Base-by-base conservation (phyloP, 2,329 filamentous ascomycete genomes). In the Tympanopsis confertula region DNA sequence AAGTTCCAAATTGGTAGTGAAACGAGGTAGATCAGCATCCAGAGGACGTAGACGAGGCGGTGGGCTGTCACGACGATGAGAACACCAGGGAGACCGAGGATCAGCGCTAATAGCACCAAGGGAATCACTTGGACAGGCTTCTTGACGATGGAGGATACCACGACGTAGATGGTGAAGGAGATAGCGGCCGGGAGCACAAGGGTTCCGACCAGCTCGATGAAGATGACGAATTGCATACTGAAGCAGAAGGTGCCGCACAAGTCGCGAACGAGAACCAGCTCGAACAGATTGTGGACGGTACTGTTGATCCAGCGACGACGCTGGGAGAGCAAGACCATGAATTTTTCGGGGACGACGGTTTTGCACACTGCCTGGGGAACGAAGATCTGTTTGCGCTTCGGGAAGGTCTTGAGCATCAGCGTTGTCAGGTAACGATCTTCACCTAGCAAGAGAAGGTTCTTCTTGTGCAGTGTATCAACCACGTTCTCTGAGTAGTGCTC, bases 401-500 rank as follows among this genome's bases (percentile, higher is more conserved):
- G 91, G 68, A 98, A 98, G 2, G 91, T 98, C 57, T 89, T 86
- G 47, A 98, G 71, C 93, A 98, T 98, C 43, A 98, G 78, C 5
- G 91, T 98, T 22, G 87, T 93, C 43, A 98, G 69, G 57, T 93
- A 95, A 48, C 88, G 85, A 74, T 95, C 88, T 63, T 95, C 88
- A 52, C 88, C 88, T 2, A 95, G 74, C 22, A 94, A 70, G 37
- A 95, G 72, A 58, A 95, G 59, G 54, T 95, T 95, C 78, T 95
- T 95, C 71, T 91, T 93, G 69, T 98, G 91, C 47, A 98, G 68
- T 14, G 91, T 98, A 57, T 98, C 91, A 30, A 98, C 91, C 38
- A 98, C 88, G 50, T 98, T 98, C 61, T 98, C 91, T 1, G 91
- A 96, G 61, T 98, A 98, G 62, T 98, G 91, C 63, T 98, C 91